Evolutionary conservation across 2,329 filamentous ascomycete genomes (phyloP).

Genomic region (Herpotrichia juniperi): DNA sequence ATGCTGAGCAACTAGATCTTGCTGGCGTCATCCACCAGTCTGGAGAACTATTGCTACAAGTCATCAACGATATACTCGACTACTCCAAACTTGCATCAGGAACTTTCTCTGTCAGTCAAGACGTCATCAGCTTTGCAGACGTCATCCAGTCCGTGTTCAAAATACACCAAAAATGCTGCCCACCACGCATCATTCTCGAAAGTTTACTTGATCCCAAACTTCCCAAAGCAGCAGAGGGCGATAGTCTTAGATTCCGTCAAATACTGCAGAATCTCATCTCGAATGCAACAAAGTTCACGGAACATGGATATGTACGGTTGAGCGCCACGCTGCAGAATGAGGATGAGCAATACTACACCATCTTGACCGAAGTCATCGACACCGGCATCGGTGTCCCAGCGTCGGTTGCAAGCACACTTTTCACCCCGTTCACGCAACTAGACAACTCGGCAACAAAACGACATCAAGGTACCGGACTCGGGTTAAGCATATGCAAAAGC

Average conservation of each 20-base stretch:
- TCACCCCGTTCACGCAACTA: constrained; percentile 63
- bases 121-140: constrained; percentile 56
- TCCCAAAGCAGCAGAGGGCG: constrained; percentile 59
- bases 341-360: constrained; percentile 50
- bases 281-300: constrained; percentile 68
- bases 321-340: constrained; percentile 49
- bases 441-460: constrained; percentile 60
- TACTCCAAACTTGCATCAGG: constrained; percentile 68
- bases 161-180: constrained; percentile 55
- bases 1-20: constrained; percentile 61
- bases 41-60: constrained; percentile 62
- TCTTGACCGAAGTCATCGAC: constrained; percentile 61
- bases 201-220: constrained; percentile 54
- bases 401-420: constrained; percentile 55
- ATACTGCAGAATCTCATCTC: constrained; percentile 67
- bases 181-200: constrained; percentile 55
- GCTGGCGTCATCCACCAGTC: constrained; percentile 65
- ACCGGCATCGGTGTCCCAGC: constrained; percentile 61
- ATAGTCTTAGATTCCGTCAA: constrained; percentile 66
- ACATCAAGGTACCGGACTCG: constrained; percentile 63
- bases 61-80: constrained; percentile 72
- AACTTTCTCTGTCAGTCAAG: constrained; percentile 62
- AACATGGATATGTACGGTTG: constrained; percentile 59
- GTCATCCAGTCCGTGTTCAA: constrained; percentile 58
- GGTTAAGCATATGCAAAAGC: constrained; percentile 64